phyloP scores from a whole-genome alignment of 495 filamentous ascomycete species.

The Lasiosphaeria miniovina region DNA sequence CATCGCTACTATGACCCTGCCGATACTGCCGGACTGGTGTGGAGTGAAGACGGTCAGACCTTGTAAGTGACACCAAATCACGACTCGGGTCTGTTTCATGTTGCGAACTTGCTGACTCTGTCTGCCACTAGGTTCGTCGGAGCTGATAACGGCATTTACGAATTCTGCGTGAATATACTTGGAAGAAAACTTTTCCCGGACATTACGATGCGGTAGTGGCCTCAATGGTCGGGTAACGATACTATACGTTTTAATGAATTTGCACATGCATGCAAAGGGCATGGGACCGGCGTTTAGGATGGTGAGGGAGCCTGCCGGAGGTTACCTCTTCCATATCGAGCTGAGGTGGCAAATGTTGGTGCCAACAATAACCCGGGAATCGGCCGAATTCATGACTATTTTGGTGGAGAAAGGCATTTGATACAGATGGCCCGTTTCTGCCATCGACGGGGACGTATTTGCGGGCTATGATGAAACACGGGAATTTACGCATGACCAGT shows the following conservation, averaged over 20 bases:
- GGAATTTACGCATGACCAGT: too few species aligned
- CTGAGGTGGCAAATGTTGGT: too few species aligned
- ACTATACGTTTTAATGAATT: neutral
- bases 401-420: too few species aligned
- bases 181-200: constrained; percentile 25
- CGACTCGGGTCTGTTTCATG: neutral
- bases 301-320: too few species aligned
- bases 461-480: too few species aligned
- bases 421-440: too few species aligned
- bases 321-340: too few species aligned
- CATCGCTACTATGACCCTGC: constrained; percentile 33
- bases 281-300: too few species aligned
- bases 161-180: constrained; percentile 65
- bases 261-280: neutral
- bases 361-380: too few species aligned
- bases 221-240: neutral
- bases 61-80: constrained; percentile 54
- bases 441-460: too few species aligned
- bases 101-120: neutral
- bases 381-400: too few species aligned
- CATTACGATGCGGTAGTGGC: constrained; percentile 1
- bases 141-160: constrained; percentile 72
- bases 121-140: constrained; percentile 57
- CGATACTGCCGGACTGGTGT: constrained; percentile 65
- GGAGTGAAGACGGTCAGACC: constrained; percentile 65